Percentiles rank a stretch among this genome's conserved stretches.
Conservation (phyloP, 1,284 basidiomycete genomes). For the Melampsora larici-populina region DNA sequence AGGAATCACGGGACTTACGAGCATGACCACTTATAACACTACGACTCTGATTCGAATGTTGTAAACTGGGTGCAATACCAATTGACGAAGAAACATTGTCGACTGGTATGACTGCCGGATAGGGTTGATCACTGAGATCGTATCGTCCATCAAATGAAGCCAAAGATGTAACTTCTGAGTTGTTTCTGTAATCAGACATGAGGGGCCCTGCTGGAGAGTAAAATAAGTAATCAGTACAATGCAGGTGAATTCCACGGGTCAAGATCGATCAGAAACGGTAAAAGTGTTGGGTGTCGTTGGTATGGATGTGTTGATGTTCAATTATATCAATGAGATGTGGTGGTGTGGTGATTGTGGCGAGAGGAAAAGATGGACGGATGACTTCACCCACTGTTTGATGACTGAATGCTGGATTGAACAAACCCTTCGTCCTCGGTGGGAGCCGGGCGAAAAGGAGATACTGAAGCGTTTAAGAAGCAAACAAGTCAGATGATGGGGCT, state of each 20-base stretch:
- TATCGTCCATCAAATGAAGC: conserved; percentile 7
- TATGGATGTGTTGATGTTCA: background rate
- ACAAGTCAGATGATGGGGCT: background rate
- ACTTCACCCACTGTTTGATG: background rate
- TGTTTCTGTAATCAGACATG: background rate
- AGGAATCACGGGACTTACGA: no score
- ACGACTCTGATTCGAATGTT: background rate
- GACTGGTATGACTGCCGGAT: background rate
- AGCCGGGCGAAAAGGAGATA: background rate
- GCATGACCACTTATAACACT: no score
- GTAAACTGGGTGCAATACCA: conserved; percentile 3
- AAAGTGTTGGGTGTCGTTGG: background rate
- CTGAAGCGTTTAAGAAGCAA: background rate
- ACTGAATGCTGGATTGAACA: background rate
- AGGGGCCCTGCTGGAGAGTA: background rate
- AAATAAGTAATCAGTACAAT: background rate
- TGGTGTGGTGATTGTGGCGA: background rate
- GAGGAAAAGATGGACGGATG: background rate
- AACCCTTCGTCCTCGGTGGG: conserved; percentile 6
- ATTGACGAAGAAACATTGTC: background rate
- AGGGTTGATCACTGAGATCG: conserved; percentile 4
- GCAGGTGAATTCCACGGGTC: background rate
- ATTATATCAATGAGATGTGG: background rate
- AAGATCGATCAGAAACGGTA: background rate
- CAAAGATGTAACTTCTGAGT: background rate